Base-by-base conservation (phyloP, 345 rosid species). In the Arabis alpina region DNA sequence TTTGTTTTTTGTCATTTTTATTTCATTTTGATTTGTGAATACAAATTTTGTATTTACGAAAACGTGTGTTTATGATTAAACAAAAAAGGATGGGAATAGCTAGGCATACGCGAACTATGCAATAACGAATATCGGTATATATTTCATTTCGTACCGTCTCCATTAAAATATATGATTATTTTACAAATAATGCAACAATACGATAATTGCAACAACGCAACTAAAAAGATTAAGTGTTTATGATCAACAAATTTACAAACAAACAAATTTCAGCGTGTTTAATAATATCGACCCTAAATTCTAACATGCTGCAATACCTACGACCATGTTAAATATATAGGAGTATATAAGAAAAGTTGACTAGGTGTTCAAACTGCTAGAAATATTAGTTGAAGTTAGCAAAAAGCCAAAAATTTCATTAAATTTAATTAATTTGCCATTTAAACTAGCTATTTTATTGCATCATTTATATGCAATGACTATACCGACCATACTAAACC, bases 401-500 rank as follows among this genome's bases (percentile, higher is more conserved):
- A 13, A 48, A 59, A 36, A 36, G 40, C 40, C 40, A 36, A 55
- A 15, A 10, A 9, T 6, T 16, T 36, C 36, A 23, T 36, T 13
- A 13, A 36, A 4, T 10, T 13, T 19, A 41, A 43, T 49, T 47
- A 48, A 36, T 37, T 70, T 11, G 13, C 52, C 24, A 28, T 60
- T 70, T 2, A 50, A 61, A 5, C 23, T 7, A 19, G 23, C 23
- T 67, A 27, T 41, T 32, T 41, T 8, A 23, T 45, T 14, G 23
- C 19, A 45, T 28, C 41, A 54, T 43, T 36, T 6, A 14, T 62
- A 24, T 34, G 45, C 13, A 60, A 42, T 40, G 45, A 52, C 32
- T 60, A 52, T 51, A 52, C 54, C 16, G 27, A 52, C 25, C 56
- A 50, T 51, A 61, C 39, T 53, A 54, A 61, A 52, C 55, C 48